phyloP scores from a whole-genome alignment of 176 grass and related monocot species.

The barley (Hordeum vulgare) region DNA sequence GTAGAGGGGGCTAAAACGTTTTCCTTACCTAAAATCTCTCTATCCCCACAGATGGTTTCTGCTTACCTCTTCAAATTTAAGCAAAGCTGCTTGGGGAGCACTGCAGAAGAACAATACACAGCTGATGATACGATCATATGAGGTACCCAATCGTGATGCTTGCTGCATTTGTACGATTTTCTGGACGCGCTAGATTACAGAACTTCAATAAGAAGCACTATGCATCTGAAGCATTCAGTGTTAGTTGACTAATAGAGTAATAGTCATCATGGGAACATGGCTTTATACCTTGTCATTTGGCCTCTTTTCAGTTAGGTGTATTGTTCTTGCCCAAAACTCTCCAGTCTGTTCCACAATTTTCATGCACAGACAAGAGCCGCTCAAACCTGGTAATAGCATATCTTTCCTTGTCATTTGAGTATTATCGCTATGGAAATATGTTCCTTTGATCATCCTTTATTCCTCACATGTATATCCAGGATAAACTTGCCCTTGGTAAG shows the following conservation, averaged over 20 bases:
- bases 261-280: neutral
- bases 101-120: slow-evolving; percentile 91
- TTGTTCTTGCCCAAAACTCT: slow-evolving; percentile 67
- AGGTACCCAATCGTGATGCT: slow-evolving; percentile 41
- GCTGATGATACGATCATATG: slow-evolving; percentile 97
- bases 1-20: neutral
- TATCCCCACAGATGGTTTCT: slow-evolving; percentile 76
- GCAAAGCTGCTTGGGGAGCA: slow-evolving; percentile 98
- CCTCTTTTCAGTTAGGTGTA: slow-evolving; percentile 61
- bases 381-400: neutral
- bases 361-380: slow-evolving; percentile 44
- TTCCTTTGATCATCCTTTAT: neutral
- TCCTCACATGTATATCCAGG: slow-evolving; percentile 17
- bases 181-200: neutral
- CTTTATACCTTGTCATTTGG: neutral
- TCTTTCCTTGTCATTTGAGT: neutral
- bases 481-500: neutral
- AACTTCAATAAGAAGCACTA: neutral
- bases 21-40: neutral
- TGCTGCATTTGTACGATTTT: neutral
- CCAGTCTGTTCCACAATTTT: slow-evolving; percentile 33
- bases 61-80: slow-evolving; percentile 90
- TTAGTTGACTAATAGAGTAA: neutral
- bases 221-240: neutral
- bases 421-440: neutral